Evolutionary conservation across 169 alveolate species (phyloP), one percentile per base, ranked within the genome.

Genomic region (Cryptosporidium andersoni): DNA sequence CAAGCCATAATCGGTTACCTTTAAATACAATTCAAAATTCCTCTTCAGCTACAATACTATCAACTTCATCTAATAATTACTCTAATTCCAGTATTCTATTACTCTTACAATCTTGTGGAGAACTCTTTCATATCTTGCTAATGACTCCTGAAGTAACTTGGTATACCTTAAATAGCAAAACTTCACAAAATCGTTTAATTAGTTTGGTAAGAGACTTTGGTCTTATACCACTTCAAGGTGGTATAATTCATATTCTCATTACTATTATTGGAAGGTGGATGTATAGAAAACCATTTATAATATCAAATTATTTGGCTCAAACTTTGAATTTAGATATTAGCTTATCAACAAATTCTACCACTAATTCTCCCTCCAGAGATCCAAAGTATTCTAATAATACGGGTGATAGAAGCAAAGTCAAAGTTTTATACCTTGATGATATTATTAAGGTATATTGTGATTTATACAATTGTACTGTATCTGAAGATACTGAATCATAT

Each of bases 261-360:
- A 58, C 37, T 74, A 74, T 60, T 43, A 51, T 74, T 58, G 85
- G 85, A 16, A 58, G 85, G 7, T 74, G 85, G 85, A 42, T 74
- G 43, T 74, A 45, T n/a, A 62, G 51, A 12, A n/a, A 5, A 8
- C 74, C 55, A 1, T 43, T 74, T 9, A 1, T 45, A 47, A 8
- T 74, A 3, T 12, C n/a, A 16, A 42, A 14, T 3, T 74, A 74
- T 58, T 47, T 74, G 47, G 55, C 37, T 4, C 74, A 74, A 8
- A 56, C 45, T 3, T 47, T 74, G 34, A 49, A 12, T 25, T 2
- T 58, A 58, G 65, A 66, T 8, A 14, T 16, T 39, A 25, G 2
- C 65, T 2, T 43, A 5, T 66, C 55, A 16, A 66, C 36, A 2
- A 9, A 52, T 49, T 39, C 51, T 52, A 2, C 4, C 37, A 37